Base-by-base conservation (phyloP, 106 monocot genomes). In the Dactylorhiza incarnata region DNA sequence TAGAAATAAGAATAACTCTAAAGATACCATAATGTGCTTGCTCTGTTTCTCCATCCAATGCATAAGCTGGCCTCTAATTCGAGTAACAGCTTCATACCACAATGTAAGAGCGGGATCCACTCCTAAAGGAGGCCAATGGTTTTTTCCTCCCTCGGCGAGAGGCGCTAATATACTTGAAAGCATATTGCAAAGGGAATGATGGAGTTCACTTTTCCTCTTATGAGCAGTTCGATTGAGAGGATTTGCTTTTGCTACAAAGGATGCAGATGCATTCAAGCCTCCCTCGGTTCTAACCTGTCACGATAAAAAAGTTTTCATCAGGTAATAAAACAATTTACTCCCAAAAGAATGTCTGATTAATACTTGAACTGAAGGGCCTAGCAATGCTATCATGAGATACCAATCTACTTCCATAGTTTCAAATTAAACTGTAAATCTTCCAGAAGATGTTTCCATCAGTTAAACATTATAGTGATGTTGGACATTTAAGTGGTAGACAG, bases 11-110 rank as follows among this genome's bases (percentile, higher is more conserved):
- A 77, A 55, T 5, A 52, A 69, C 45, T 69, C 45, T 37, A 46
- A 69, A 69, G n/a, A 23, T 81, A 99, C 99, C 80, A 88, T 45
- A 66, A 99, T 83, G 74, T 99, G 99, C 71, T 99, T 99, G 79
- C 91, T 99, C 72, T 94, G 91, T 81, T 99, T 99, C 44, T 99
- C 99, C 86, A 99, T 94, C 99, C 99, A 99, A 82, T 88, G 81
- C 82, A 90, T 88, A 46, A 99, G 87, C 72, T 87, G 91, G 10
- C 22, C 83, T 82, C 94, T 87, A 55, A 94, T 92, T 75, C 89
- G 84, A 74, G 85, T 81, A 82, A 99, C 91, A 81, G 99, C 99
- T 46, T 99, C 94, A 86, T 99, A 94, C 99, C 99, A 99, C 19
- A 99, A 71, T 49, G 81, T 88, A 49, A 99, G 65, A 52, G 99